phyloP scores from a whole-genome alignment of 345 rosid genomes.

The Heritiera littoralis region DNA sequence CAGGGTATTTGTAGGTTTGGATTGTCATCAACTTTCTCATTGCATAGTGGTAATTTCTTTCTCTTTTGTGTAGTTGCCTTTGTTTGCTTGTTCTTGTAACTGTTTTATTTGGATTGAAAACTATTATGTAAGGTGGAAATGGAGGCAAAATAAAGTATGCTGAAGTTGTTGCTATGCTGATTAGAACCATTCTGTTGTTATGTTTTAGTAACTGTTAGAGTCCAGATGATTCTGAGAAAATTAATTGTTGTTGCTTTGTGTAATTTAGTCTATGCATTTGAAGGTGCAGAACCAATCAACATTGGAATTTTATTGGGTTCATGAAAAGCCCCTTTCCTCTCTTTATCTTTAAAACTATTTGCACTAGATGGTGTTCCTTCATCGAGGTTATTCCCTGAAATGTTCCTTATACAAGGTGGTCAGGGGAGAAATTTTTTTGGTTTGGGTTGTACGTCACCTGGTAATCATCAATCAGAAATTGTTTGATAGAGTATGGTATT shows the following conservation, averaged over 20 bases:
- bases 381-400: neutral
- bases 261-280: neutral
- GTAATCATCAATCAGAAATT: neutral
- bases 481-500: constrained; percentile 2
- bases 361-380: neutral
- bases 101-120: neutral
- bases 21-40: neutral
- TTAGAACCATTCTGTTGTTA: neutral
- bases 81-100: neutral
- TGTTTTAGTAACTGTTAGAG: neutral
- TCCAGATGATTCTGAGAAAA: constrained; percentile 10
- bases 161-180: constrained; percentile 16
- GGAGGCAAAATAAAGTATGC: neutral
- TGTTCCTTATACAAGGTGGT: neutral
- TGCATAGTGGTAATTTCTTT: neutral
- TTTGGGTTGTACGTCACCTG: neutral
- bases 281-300: neutral
- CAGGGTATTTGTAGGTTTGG: constrained; percentile 5
- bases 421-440: neutral
- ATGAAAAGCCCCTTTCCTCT: neutral
- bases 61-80: neutral
- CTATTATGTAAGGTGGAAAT: neutral
- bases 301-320: neutral
- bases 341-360: neutral
- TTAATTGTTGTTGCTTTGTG: neutral